These are phyloP conservation scores for Puccinia novopanici DNA, from an alignment of 1,284 basidiomycete genomes.

Conservation along the genomic window DNA sequence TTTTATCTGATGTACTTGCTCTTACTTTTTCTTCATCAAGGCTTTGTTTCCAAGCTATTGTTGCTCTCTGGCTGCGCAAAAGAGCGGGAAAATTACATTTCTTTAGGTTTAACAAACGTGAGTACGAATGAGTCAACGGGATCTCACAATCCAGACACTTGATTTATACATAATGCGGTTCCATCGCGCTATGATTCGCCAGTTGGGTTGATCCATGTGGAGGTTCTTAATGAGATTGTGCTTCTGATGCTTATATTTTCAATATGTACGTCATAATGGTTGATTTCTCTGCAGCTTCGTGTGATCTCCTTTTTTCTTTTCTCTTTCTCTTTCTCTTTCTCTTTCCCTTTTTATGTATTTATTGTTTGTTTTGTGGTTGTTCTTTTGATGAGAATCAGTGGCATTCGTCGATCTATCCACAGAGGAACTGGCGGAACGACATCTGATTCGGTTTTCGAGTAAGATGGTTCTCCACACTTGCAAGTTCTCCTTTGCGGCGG, in stretches of 20 bases:
- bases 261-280: background rate
- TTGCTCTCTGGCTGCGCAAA: background rate
- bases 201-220: conserved; percentile 15
- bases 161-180: background rate
- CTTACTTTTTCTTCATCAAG: background rate
- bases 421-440: background rate
- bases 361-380: background rate
- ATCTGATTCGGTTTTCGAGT: background rate
- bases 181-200: background rate
- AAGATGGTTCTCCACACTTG: background rate
- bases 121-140: background rate
- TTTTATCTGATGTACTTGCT: background rate
- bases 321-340: background rate
- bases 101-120: conserved; percentile 14
- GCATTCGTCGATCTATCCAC: background rate
- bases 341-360: background rate
- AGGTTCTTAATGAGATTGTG: background rate
- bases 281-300: background rate
- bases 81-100: background rate
- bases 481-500: background rate
- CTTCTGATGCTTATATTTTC: conserved; percentile 11
- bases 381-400: background rate
- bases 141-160: background rate
- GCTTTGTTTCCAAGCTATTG: background rate
- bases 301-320: background rate